Conservation (phyloP, 2,329 filamentous ascomycete species). For the Xylaria sp. region DNA sequence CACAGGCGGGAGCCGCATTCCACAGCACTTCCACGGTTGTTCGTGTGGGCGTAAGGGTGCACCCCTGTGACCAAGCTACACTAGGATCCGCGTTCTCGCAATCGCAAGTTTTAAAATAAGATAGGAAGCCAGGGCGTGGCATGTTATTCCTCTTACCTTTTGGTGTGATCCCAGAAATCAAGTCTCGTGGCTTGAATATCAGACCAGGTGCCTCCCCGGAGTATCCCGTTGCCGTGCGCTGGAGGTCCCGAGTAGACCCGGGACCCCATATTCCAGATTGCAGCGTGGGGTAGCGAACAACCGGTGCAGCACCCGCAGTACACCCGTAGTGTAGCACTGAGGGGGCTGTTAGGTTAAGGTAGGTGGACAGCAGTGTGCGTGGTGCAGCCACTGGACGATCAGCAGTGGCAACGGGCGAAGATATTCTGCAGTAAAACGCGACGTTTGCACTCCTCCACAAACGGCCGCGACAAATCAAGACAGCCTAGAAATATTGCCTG, state of each 20-base stretch:
- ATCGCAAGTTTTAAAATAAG: neutral
- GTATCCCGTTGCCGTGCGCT: neutral
- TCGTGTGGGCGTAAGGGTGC: too few species aligned
- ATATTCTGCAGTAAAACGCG: neutral
- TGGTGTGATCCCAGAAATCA: neutral
- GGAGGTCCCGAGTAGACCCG: constrained; percentile 1
- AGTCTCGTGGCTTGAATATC: neutral
- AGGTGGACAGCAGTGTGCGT: too few species aligned
- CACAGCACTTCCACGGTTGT: too few species aligned
- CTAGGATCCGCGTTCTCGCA: neutral
- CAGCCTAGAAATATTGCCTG: neutral
- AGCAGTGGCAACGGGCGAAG: neutral
- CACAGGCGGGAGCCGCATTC: too few species aligned
- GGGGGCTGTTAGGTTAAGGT: too few species aligned
- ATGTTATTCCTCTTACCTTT: neutral
- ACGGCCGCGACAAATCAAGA: neutral
- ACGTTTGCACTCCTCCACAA: neutral
- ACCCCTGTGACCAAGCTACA: too few species aligned
- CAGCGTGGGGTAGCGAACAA: neutral
- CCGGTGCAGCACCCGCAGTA: neutral
- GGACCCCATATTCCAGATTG: neutral
- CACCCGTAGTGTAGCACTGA: neutral
- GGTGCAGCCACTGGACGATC: too few species aligned
- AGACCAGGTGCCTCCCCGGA: neutral
- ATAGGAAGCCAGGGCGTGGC: neutral